Conservation (phyloP, 202 grass and related monocot genomes). For the Zoysia matrella region DNA sequence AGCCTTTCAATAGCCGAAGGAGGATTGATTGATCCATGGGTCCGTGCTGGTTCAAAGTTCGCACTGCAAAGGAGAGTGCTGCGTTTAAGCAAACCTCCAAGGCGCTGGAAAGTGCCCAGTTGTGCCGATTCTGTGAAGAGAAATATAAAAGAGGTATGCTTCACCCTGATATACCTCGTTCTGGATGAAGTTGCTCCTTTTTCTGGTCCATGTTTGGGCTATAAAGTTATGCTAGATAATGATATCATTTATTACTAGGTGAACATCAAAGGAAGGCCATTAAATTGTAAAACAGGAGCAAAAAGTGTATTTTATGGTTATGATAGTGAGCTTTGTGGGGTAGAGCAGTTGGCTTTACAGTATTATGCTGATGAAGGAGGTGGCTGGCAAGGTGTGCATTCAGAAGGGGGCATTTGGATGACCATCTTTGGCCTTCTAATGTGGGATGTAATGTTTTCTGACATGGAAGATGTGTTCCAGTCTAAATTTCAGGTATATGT, state of each 20-base stretch:
- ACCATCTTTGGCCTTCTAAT: conserved; percentile 92
- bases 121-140: conserved; percentile 71
- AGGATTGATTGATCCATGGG: conserved; percentile 74
- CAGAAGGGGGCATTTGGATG: conserved; percentile 95
- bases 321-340: conserved; percentile 72
- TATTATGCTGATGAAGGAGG: conserved; percentile 90
- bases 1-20: conserved; percentile 84
- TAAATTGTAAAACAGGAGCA: conserved; percentile 69
- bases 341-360: conserved; percentile 90
- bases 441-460: conserved; percentile 92
- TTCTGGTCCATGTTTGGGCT: conserved; percentile 9
- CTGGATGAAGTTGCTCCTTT: background rate
- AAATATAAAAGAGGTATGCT: conserved; percentile 73
- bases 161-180: conserved; percentile 26
- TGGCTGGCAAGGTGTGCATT: conserved; percentile 85
- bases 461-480: conserved; percentile 71
- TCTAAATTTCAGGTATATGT: conserved; percentile 92
- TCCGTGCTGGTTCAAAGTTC: conserved; percentile 79
- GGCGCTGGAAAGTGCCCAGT: conserved; percentile 85
- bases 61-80: conserved; percentile 78
- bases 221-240: conserved; percentile 4
- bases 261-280: conserved; percentile 75
- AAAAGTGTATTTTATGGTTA: conserved; percentile 95
- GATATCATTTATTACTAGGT: conserved; percentile 50
- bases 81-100: conserved; percentile 86